phyloP scores from a whole-genome alignment of 495 filamentous ascomycete genomes.

The Trichocladium uniseriatum region DNA sequence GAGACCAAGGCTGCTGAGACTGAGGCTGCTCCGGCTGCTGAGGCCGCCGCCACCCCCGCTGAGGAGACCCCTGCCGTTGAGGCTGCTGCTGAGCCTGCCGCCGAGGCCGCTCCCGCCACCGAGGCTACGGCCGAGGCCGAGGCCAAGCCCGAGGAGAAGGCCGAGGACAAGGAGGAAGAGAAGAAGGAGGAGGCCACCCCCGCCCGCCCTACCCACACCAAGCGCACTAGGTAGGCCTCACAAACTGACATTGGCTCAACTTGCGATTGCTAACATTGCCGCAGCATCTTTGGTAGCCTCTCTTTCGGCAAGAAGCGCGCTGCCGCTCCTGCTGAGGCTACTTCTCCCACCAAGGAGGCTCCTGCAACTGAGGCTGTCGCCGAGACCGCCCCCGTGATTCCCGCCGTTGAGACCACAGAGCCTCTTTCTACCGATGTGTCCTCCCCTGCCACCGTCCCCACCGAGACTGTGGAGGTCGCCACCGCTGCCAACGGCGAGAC shows the following conservation, averaged over 20 bases:
- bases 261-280: conserved; percentile 23
- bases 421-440: conserved; percentile 41
- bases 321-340: conserved; percentile 32
- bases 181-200: conserved; percentile 24
- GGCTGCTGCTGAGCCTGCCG: conserved; percentile 26
- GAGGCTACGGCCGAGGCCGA: conserved; percentile 18
- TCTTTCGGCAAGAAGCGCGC: conserved; percentile 47
- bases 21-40: conserved; percentile 26
- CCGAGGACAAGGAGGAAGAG: conserved; percentile 16
- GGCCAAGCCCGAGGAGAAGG: conserved; percentile 23
- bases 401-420: conserved; percentile 47
- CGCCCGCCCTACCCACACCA: conserved; percentile 15
- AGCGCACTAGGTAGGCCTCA: conserved; percentile 8
- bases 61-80: conserved; percentile 24
- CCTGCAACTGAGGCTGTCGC: conserved; percentile 39
- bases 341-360: conserved; percentile 27
- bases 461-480: conserved; percentile 35
- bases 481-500: conserved; percentile 42
- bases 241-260: too few species aligned
- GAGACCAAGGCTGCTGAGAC: conserved; percentile 38
- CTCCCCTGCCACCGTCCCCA: conserved; percentile 35
- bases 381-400: conserved; percentile 49
- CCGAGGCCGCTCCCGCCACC: conserved; percentile 26
- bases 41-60: conserved; percentile 16
- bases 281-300: conserved; percentile 46